Evolutionary conservation across 1,284 basidiomycete genomes (phyloP).

Genomic region (Xerocomus nothofagi): DNA sequence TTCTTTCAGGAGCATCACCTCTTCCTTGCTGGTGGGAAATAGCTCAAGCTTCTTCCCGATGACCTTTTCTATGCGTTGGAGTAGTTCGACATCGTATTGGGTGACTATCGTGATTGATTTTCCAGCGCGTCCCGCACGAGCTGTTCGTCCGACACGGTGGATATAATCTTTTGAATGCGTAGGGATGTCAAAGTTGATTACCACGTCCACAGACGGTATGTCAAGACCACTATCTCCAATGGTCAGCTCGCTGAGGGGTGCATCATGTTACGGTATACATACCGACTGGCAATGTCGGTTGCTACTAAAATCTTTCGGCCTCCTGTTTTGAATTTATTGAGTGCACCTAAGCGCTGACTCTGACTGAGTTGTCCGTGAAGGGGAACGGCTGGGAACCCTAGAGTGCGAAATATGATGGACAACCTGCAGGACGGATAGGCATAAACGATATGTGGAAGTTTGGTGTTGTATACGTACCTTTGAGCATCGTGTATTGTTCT

Average conservation of each 20-base stretch:
- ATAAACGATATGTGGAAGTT: slow-evolving; percentile 1
- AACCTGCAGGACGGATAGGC: slow-evolving; percentile 48
- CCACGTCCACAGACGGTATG: slow-evolving; percentile 94
- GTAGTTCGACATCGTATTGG: slow-evolving; percentile 97
- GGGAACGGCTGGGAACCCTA: slow-evolving; percentile 95
- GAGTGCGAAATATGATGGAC: slow-evolving; percentile 84
- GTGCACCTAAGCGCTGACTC: slow-evolving; percentile 90
- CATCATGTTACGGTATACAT: slow-evolving; percentile 27
- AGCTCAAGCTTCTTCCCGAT: slow-evolving; percentile 91
- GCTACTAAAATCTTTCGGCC: slow-evolving; percentile 92
- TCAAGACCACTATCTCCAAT: slow-evolving; percentile 75
- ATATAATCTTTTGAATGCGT: slow-evolving; percentile 99
- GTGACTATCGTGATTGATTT: slow-evolving; percentile 97
- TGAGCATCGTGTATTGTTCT: slow-evolving; percentile 95
- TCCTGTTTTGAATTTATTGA: slow-evolving; percentile 96
- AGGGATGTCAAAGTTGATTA: slow-evolving; percentile 98
- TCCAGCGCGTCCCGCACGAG: slow-evolving; percentile 92
- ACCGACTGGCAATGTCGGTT: slow-evolving; percentile 96
- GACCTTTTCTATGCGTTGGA: slow-evolving; percentile 93
- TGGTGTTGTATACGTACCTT: slow-evolving; percentile 44
- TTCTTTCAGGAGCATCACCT: slow-evolving; percentile 85
- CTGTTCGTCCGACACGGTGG: slow-evolving; percentile 96
- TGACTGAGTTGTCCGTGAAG: slow-evolving; percentile 96
- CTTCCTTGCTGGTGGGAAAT: slow-evolving; percentile 90
- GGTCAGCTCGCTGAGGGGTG: slow-evolving; percentile 6